Evolutionary conservation across 1,284 basidiomycete genomes (phyloP).

Genomic region (Leccinum colubrinum): DNA sequence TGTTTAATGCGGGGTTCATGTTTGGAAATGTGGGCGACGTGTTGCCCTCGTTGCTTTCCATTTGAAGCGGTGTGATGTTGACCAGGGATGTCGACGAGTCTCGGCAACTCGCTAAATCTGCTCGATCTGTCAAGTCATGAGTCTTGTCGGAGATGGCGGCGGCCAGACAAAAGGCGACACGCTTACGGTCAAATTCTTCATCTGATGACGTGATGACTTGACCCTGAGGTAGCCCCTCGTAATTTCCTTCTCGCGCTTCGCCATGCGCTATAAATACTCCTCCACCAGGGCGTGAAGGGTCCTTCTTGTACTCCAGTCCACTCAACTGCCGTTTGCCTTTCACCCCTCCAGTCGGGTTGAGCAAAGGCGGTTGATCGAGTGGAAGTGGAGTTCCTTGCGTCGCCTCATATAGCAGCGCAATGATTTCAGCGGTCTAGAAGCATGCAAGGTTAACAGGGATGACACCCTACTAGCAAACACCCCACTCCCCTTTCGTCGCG

Average conservation of each 20-base stretch:
- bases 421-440: constrained; percentile 85
- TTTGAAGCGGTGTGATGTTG: constrained; percentile 50
- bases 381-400: constrained; percentile 69
- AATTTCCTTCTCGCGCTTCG: constrained; percentile 41
- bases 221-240: constrained; percentile 61
- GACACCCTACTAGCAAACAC: constrained; percentile 20
- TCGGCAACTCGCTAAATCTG: constrained; percentile 19
- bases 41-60: constrained; percentile 23
- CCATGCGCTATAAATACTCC: constrained; percentile 80
- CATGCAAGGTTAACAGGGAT: constrained; percentile 19
- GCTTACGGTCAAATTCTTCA: constrained; percentile 52
- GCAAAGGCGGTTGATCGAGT: constrained; percentile 52
- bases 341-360: constrained; percentile 76
- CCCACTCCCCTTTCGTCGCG: constrained; percentile 74
- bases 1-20: constrained; percentile 65
- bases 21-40: constrained; percentile 39
- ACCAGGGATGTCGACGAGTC: constrained; percentile 41
- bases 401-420: constrained; percentile 88
- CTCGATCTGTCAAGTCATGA: constrained; percentile 22
- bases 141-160: constrained; percentile 28
- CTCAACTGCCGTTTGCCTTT: constrained; percentile 53
- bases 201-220: constrained; percentile 56
- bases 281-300: constrained; percentile 74
- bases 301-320: constrained; percentile 69
- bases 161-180: constrained; percentile 10